Conservation (phyloP, 2,329 filamentous ascomycete species). For the Pseudocercospora vitis region DNA sequence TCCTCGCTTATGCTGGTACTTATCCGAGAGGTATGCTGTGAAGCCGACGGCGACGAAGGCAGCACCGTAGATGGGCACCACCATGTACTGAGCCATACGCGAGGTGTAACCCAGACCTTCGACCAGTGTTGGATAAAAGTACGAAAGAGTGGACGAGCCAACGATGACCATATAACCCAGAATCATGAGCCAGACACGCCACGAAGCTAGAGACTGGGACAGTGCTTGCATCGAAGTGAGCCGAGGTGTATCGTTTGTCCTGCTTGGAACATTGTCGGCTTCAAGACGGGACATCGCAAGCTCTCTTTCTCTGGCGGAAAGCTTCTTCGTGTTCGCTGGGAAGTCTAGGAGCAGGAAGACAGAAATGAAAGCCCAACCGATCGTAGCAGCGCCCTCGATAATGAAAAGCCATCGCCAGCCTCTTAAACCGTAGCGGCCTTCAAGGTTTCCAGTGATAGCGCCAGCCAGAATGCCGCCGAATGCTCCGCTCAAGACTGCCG, state of each 20-base stretch:
- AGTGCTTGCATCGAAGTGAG: constrained; percentile 44
- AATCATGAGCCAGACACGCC: constrained; percentile 52
- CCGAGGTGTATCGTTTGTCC: constrained; percentile 34
- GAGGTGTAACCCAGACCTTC: constrained; percentile 52
- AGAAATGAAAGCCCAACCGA: constrained; percentile 46
- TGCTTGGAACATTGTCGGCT: constrained; percentile 44
- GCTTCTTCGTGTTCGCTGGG: constrained; percentile 47
- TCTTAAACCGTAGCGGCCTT: constrained; percentile 42
- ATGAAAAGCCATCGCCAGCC: constrained; percentile 39
- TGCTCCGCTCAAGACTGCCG: constrained; percentile 56
- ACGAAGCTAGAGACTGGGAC: constrained; percentile 44
- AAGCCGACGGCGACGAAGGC: constrained; percentile 53
- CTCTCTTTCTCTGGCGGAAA: constrained; percentile 45
- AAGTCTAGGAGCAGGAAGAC: constrained; percentile 53
- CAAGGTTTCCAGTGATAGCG: constrained; percentile 38
- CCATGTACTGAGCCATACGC: constrained; percentile 53
- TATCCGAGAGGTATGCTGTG: constrained; percentile 52
- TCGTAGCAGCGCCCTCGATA: constrained; percentile 45
- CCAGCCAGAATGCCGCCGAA: constrained; percentile 48
- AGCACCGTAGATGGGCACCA: constrained; percentile 50
- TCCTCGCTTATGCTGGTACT: constrained; percentile 48
- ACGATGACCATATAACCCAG: constrained; percentile 54
- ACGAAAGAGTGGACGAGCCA: constrained; percentile 53
- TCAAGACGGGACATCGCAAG: constrained; percentile 49
- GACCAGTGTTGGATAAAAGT: constrained; percentile 57